Evolutionary conservation across 108 stramenopile species (phyloP).

Genomic region (Pseudonitzschia multistriata): DNA sequence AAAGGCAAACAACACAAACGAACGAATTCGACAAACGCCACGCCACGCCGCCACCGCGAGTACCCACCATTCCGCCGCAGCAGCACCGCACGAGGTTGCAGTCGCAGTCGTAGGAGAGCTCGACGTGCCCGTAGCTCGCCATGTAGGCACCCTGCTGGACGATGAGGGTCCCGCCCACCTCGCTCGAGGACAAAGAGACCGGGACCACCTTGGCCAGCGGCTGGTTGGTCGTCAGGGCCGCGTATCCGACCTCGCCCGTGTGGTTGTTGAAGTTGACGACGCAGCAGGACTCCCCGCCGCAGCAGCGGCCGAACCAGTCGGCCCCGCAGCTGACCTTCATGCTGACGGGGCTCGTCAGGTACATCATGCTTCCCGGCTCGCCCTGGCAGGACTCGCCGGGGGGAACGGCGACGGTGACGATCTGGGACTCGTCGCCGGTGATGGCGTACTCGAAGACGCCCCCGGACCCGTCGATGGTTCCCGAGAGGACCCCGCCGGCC

Average conservation of each 20-base stretch:
- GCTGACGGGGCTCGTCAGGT: slow-evolving; percentile 28
- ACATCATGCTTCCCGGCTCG: slow-evolving; percentile 67
- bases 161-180: slow-evolving; percentile 36
- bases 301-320: slow-evolving; percentile 36
- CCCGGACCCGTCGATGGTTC: not conserved
- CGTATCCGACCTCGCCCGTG: slow-evolving; percentile 11
- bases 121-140: slow-evolving; percentile 49
- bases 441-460: not conserved
- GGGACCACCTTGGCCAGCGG: slow-evolving; percentile 61
- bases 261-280: slow-evolving; percentile 44
- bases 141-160: slow-evolving; percentile 54
- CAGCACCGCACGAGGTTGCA: slow-evolving; percentile 51
- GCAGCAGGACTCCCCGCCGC: slow-evolving; percentile 46
- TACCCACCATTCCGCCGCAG: slow-evolving; percentile 46
- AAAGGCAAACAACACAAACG: not conserved
- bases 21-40: not conserved
- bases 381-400: slow-evolving; percentile 41
- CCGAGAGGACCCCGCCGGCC: not conserved
- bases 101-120: slow-evolving; percentile 38
- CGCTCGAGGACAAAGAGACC: slow-evolving; percentile 30
- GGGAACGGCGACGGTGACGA: slow-evolving; percentile 34
- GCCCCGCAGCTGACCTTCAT: slow-evolving; percentile 30
- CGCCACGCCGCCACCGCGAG: not conserved
- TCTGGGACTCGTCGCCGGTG: slow-evolving; percentile 25
- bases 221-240: slow-evolving; percentile 46